Conservation (phyloP, 306 rosid genomes). For the Sechiopsis laciniata region DNA sequence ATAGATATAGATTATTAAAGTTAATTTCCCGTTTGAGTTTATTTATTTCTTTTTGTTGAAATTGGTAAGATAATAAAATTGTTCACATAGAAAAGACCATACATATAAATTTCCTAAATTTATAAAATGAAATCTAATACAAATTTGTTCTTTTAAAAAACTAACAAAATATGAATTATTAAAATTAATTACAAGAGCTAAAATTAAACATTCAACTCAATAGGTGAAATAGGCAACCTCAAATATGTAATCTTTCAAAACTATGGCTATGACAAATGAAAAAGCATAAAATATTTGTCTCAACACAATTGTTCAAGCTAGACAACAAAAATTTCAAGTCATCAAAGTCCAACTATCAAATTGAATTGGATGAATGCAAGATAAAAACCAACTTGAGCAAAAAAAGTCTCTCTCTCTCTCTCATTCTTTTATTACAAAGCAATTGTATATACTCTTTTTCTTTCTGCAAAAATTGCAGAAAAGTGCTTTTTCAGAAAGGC, state of each 20-base stretch:
- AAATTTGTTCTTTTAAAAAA: too few relatives aligned
- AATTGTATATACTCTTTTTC: not conserved
- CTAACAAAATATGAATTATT: too few relatives aligned
- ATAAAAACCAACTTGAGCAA: not conserved
- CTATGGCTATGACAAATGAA: not conserved
- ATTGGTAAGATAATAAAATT: too few relatives aligned
- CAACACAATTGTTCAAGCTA: not conserved
- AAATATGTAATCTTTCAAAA: not conserved
- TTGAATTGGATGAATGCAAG: not conserved
- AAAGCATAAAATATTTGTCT: not conserved
- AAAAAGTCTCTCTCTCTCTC: not conserved
- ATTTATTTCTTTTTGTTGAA: too few relatives aligned
- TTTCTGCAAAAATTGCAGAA: not conserved
- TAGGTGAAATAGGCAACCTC: too few relatives aligned
- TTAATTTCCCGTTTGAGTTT: too few relatives aligned
- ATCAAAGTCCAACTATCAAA: not conserved
- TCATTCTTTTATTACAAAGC: not conserved
- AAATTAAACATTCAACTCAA: too few relatives aligned
- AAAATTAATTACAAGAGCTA: too few relatives aligned
- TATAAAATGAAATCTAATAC: too few relatives aligned
- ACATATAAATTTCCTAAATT: too few relatives aligned
- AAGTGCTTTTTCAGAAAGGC: slow-evolving; percentile 24
- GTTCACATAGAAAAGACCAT: too few relatives aligned
- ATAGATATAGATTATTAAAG: too few relatives aligned
- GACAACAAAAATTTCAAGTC: not conserved